These are phyloP conservation scores for Neurospora tetraspora DNA, from an alignment of 495 filamentous ascomycete species.

Conservation along the genomic window DNA sequence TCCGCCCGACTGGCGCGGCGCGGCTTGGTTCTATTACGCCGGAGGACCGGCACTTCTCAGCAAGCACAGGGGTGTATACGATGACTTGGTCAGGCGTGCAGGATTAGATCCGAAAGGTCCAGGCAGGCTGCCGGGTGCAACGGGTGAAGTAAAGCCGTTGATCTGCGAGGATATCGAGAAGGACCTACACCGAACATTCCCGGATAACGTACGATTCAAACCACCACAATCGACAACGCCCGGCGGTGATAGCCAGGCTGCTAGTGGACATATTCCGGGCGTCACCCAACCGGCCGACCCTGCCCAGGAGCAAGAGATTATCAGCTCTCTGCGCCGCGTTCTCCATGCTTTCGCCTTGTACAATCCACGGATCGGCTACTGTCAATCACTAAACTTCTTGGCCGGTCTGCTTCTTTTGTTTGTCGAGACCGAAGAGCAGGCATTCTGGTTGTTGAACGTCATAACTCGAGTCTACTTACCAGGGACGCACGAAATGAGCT, in stretches of 20 bases:
- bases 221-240: constrained; percentile 30
- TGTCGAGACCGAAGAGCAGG: constrained; percentile 74
- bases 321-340: constrained; percentile 72
- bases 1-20: constrained; percentile 82
- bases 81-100: constrained; percentile 48
- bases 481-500: constrained; percentile 81
- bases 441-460: constrained; percentile 91
- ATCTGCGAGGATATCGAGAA: constrained; percentile 91
- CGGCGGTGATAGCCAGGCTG: constrained; percentile 3
- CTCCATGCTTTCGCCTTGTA: constrained; percentile 83
- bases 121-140: constrained; percentile 4
- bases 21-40: constrained; percentile 97
- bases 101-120: constrained; percentile 12
- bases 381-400: constrained; percentile 93
- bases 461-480: constrained; percentile 82
- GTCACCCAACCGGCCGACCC: constrained; percentile 9
- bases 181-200: constrained; percentile 90
- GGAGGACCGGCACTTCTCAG: constrained; percentile 69
- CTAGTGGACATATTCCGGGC: background rate
- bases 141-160: constrained; percentile 46
- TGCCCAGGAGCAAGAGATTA: constrained; percentile 61
- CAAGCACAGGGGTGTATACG: constrained; percentile 65
- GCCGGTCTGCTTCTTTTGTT: constrained; percentile 94
- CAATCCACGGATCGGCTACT: constrained; percentile 86
- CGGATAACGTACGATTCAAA: constrained; percentile 88